phyloP scores from a whole-genome alignment of 23 red algal species.

The Rhodosorus marinus region DNA sequence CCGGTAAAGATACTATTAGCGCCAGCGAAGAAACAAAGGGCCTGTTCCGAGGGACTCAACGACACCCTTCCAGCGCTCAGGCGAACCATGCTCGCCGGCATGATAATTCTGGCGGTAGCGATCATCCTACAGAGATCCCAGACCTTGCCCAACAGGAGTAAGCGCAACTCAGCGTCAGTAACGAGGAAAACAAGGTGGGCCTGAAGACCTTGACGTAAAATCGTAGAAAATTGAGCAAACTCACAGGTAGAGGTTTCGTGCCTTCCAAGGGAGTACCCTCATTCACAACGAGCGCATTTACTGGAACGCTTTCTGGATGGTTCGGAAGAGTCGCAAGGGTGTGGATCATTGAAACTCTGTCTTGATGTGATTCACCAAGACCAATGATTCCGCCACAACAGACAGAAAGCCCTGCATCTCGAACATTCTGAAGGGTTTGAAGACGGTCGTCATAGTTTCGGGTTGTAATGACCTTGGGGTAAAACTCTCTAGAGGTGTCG shows the following conservation, averaged over 20 bases:
- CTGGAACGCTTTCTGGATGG: conserved; percentile 94
- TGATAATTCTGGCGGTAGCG: conserved; percentile 78
- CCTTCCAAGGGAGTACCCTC: conserved; percentile 80
- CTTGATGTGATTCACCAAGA: conserved; percentile 75
- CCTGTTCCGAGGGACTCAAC: conserved; percentile 67
- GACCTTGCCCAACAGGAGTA: no score
- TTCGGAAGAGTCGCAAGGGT: conserved; percentile 73
- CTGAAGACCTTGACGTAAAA: no score
- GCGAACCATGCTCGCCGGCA: conserved; percentile 90
- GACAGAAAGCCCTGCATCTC: conserved; percentile 80
- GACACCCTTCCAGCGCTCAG: conserved; percentile 77
- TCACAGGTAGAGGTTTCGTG: conserved; percentile 47
- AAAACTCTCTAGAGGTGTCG: conserved; percentile 73
- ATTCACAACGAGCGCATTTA: conserved; percentile 90
- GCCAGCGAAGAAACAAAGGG: conserved; percentile 90
- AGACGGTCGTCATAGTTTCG: conserved; percentile 76
- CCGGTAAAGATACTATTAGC: conserved; percentile 98
- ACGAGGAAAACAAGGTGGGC: no score
- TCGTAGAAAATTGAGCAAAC: no score
- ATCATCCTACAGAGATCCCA: conserved; percentile 96
- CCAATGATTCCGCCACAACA: conserved; percentile 97
- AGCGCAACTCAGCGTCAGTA: no score
- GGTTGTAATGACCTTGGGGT: conserved; percentile 61
- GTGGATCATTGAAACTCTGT: conserved; percentile 81
- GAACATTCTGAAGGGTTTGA: conserved; percentile 56